Percentiles rank a stretch among this genome's conserved stretches.
phyloP scores from a whole-genome alignment of 1,284 basidiomycete genomes.

The Naganishia liquefaciens region DNA sequence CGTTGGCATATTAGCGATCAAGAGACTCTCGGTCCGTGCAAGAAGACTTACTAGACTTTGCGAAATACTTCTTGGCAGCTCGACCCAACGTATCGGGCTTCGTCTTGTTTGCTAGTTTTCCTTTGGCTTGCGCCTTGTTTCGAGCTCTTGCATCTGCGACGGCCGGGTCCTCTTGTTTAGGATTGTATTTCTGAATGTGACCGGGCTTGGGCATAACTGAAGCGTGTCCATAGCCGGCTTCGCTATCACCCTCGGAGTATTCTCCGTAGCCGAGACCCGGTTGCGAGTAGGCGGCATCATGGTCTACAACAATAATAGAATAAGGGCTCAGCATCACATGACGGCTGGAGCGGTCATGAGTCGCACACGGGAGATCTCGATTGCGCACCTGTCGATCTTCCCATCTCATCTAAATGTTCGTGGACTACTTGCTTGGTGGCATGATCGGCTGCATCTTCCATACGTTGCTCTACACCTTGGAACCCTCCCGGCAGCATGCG shows the following conservation, averaged over 20 bases:
- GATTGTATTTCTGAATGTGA: slow-evolving; percentile 19
- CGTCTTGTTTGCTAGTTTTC: slow-evolving; percentile 9
- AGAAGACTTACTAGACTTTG: slow-evolving; percentile 21
- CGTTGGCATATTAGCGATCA: neutral
- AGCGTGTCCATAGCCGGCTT: neutral
- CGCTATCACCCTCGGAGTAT: slow-evolving; percentile 1
- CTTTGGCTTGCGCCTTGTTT: slow-evolving; percentile 20
- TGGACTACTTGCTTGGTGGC: slow-evolving; percentile 6
- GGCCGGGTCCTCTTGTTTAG: slow-evolving; percentile 9
- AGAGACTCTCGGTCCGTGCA: neutral
- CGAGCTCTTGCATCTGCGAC: slow-evolving; percentile 14
- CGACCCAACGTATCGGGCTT: slow-evolving; percentile 16
- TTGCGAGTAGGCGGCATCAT: neutral
- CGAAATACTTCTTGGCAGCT: slow-evolving; percentile 20
- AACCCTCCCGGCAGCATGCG: slow-evolving; percentile 16
- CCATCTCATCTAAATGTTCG: slow-evolving; percentile 19
- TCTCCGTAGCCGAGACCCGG: slow-evolving; percentile 6
- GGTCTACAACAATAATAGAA: slow-evolving; percentile 16
- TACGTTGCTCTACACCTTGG: slow-evolving; percentile 19
- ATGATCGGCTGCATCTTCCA: slow-evolving; percentile 11
- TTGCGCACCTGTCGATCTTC: slow-evolving; percentile 22
- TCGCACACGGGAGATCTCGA: neutral
- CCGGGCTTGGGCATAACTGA: neutral
- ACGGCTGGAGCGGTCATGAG: slow-evolving; percentile 1
- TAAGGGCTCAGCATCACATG: slow-evolving; percentile 24